Conservation (phyloP, 108 stramenopile genomes). For the Cyclostephanos invisitatus region DNA sequence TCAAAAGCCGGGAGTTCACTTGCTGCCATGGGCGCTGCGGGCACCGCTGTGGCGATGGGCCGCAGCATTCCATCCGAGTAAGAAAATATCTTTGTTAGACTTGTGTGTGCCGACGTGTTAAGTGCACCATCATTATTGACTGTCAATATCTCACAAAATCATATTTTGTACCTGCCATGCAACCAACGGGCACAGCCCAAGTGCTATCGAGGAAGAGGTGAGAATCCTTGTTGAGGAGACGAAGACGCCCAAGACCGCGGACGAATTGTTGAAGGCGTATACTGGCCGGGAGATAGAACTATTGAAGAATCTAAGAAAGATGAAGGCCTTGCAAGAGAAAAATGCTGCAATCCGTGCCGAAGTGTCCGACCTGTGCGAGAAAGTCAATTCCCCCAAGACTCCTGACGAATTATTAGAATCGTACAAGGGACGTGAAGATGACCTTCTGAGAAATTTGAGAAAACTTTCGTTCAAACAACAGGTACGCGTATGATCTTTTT, state of each 20-base stretch:
- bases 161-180: background rate
- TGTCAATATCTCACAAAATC: background rate
- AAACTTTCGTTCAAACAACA: background rate
- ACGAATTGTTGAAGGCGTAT: constrained; percentile 5
- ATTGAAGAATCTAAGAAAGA: constrained; percentile 10
- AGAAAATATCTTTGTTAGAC: background rate
- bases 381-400: background rate
- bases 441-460: constrained; percentile 1
- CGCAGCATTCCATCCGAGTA: background rate
- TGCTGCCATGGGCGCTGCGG: constrained; percentile 32
- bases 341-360: background rate
- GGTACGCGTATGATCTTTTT: background rate
- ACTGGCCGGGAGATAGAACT: background rate
- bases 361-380: background rate
- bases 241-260: background rate
- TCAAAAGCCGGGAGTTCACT: constrained; percentile 10
- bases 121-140: background rate
- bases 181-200: background rate
- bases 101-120: background rate
- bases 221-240: constrained; percentile 7
- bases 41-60: background rate
- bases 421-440: constrained; percentile 8
- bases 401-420: constrained; percentile 4
- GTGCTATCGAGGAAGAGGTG: background rate
- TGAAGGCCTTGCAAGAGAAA: constrained; percentile 4